Conservation (phyloP, 768 basidiomycete genomes). For the Panus rudis region DNA sequence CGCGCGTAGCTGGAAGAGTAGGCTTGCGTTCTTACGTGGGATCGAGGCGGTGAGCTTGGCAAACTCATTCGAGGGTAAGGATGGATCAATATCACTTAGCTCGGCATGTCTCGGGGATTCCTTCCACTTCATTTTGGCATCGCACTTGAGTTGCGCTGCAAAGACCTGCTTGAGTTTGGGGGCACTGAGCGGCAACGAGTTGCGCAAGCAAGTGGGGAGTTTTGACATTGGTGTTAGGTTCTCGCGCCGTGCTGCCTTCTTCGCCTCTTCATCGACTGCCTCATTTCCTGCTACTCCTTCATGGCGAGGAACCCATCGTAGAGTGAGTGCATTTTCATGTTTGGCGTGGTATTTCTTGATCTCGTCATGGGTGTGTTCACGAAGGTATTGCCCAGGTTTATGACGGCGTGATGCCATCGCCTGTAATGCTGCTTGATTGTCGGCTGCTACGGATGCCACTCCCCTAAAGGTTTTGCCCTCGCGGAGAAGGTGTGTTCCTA, state of each 20-base stretch:
- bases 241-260: slow-evolving; percentile 12
- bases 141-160: background rate
- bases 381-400: slow-evolving; percentile 7
- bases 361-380: too few species aligned
- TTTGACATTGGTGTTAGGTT: background rate
- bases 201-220: background rate
- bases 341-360: too few species aligned
- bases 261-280: slow-evolving; percentile 15
- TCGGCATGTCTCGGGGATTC: background rate
- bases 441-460: background rate
- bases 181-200: background rate
- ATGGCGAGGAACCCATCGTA: slow-evolving; percentile 22
- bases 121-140: background rate
- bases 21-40: background rate
- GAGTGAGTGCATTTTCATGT: too few species aligned
- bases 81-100: background rate
- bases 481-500: slow-evolving; percentile 22
- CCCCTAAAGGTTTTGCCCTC: too few species aligned
- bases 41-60: background rate
- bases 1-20: background rate
- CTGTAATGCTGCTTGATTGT: slow-evolving; percentile 8
- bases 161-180: background rate
- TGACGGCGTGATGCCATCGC: background rate
- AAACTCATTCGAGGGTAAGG: background rate
- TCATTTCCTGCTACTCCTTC: slow-evolving; percentile 16